Evolutionary conservation across 768 basidiomycete genomes (phyloP), one percentile per base, ranked within the genome.

Genomic region (Russula compacta): DNA sequence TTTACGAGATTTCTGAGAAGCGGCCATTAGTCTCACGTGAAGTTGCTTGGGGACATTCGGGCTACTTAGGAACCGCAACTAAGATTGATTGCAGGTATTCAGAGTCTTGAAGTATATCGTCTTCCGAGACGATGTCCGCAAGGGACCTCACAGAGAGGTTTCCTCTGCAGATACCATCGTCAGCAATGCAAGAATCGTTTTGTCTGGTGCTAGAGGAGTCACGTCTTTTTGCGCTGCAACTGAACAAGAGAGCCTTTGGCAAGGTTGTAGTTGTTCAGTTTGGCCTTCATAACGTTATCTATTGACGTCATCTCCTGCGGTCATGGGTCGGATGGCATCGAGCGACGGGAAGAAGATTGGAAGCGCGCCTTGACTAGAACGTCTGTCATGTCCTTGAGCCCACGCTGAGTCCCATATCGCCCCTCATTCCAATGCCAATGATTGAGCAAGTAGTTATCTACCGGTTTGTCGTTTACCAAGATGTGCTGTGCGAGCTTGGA

Each of bases 151-250:
- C 86, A 36, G 95, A 94, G n/a, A 99, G 81, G 71, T 98, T 98
- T 2, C 97, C 97, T 19, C 95, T 97, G 69, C 12, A 35, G 35
- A 29, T 35, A 11, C 29, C 24, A 40, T 33, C 8, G 39, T 66
- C 44, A 66, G 60, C 38, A 60, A 61, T 38, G 59, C 55, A 50
- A 47, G 39, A 52, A 53, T 56, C 44, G 40, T 35, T 56, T 4
- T 17, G 56, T 39, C 58, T 17, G 42, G 35, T 17, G 50, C 63
- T 54, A 74, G 24, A 38, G n/a, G 2, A 61, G 70, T 59, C 70
- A 95, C 95, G 83, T 84, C 78, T 90, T 89, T 84, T 93, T 98
- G 67, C 97, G 85, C 70, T 95, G 92, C 81, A 98, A 85, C 69
- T 92, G 88, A 4, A 85, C 83, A 53, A 98, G 77, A 50, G 90